Evolutionary conservation across 768 basidiomycete genomes (phyloP).

Genomic region (Mycena venus): DNA sequence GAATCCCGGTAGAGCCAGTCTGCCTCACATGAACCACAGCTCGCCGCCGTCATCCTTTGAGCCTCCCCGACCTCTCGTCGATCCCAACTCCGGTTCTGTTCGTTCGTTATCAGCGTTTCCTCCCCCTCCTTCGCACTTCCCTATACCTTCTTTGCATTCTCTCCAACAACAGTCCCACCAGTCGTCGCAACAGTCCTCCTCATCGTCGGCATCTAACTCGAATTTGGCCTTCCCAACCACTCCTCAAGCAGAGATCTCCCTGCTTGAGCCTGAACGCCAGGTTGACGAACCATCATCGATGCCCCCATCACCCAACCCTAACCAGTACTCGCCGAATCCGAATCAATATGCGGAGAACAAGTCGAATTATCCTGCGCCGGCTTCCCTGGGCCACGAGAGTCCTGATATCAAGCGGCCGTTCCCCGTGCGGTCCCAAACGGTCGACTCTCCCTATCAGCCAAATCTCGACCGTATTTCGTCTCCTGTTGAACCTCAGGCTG

Average conservation of each 20-base stretch:
- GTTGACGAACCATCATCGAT: constrained; percentile 28
- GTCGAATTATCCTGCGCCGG: not conserved
- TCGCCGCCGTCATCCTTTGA: constrained; percentile 49
- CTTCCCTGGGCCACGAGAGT: not conserved
- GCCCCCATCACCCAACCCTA: constrained; percentile 19
- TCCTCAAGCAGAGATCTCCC: constrained; percentile 39
- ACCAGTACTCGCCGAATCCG: constrained; percentile 10
- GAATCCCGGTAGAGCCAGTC: constrained; percentile 6
- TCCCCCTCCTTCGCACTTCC: constrained; percentile 78
- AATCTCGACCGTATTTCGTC: constrained; percentile 18
- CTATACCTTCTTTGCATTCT: constrained; percentile 61
- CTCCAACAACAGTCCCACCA: not conserved
- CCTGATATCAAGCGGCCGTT: constrained; percentile 29
- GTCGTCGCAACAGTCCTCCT: constrained; percentile 24
- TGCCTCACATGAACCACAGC: constrained; percentile 29
- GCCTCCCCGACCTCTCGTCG: constrained; percentile 51
- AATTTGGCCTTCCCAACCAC: constrained; percentile 37
- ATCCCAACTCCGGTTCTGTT: constrained; percentile 66
- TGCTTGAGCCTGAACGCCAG: constrained; percentile 36
- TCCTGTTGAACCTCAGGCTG: not conserved
- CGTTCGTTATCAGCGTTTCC: constrained; percentile 82
- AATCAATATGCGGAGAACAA: not conserved
- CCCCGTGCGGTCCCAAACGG: constrained; percentile 32
- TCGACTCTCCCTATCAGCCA: constrained; percentile 22
- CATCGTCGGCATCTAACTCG: constrained; percentile 42